Percentiles rank a stretch among this genome's conserved stretches.
Conservation (phyloP, 2,329 filamentous ascomycete species). For the Aspergillus phoenicis region DNA sequence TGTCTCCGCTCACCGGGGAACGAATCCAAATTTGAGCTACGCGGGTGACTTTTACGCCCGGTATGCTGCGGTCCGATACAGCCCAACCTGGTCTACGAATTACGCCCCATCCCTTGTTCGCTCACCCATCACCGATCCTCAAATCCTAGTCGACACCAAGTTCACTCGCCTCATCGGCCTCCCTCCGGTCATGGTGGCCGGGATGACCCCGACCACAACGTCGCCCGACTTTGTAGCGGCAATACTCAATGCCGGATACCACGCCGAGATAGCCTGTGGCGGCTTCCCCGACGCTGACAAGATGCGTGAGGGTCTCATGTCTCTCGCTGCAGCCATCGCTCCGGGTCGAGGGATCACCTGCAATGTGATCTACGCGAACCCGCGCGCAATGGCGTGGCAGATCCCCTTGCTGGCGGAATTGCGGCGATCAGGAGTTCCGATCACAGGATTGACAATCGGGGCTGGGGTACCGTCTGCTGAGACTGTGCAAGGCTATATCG, state of each 20-base stretch:
- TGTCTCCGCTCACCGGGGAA: background rate
- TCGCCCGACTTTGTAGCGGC: slow-evolving; percentile 7
- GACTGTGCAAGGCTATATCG: background rate
- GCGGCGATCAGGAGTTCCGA: background rate
- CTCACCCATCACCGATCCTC: background rate
- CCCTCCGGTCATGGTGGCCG: slow-evolving; percentile 11
- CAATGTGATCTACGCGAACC: slow-evolving; percentile 13
- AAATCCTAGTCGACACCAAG: background rate
- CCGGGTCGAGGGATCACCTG: slow-evolving; percentile 9
- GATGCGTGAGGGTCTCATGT: background rate
- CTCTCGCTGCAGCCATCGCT: background rate
- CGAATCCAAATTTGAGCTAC: background rate
- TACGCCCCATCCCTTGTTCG: background rate
- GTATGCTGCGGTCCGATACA: background rate
- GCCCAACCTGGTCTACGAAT: background rate
- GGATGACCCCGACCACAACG: slow-evolving; percentile 13
- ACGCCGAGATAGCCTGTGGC: slow-evolving; percentile 11
- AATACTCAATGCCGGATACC: slow-evolving; percentile 10
- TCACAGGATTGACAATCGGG: slow-evolving; percentile 1
- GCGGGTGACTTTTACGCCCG: background rate
- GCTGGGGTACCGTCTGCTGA: background rate
- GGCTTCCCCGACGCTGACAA: background rate
- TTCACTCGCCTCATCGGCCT: slow-evolving; percentile 3
- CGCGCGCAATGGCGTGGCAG: slow-evolving; percentile 5
- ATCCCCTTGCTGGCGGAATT: background rate